Conservation (phyloP, 129 eudicot species). For the Centrapalus pauciflorus region DNA sequence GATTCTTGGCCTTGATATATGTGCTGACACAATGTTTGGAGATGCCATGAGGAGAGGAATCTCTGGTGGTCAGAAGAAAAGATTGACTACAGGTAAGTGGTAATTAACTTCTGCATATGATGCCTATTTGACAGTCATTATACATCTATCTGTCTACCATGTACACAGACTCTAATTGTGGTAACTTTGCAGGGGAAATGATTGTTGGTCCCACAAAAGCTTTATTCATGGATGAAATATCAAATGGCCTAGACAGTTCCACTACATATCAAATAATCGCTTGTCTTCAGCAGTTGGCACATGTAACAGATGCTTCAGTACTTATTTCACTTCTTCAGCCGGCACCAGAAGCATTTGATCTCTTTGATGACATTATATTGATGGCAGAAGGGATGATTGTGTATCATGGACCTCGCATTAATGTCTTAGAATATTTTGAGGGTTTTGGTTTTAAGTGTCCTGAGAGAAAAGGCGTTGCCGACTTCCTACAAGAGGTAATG, state of each 20-base stretch:
- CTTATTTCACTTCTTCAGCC: slow-evolving; percentile 95
- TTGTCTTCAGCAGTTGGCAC: slow-evolving; percentile 74
- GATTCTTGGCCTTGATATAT: slow-evolving; percentile 92
- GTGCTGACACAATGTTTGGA: slow-evolving; percentile 77
- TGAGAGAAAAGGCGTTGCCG: slow-evolving; percentile 82
- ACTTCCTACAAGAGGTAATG: slow-evolving; percentile 92
- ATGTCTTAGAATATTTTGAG: slow-evolving; percentile 55
- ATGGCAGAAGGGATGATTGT: slow-evolving; percentile 87
- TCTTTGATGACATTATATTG: slow-evolving; percentile 77
- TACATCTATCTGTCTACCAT: background rate
- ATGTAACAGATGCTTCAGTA: slow-evolving; percentile 67
- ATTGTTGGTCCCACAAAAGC: slow-evolving; percentile 84
- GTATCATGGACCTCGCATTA: slow-evolving; percentile 64
- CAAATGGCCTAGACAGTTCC: slow-evolving; percentile 90
- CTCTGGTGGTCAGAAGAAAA: slow-evolving; percentile 92
- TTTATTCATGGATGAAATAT: slow-evolving; percentile 84
- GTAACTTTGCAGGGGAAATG: slow-evolving; percentile 79
- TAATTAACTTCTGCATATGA: background rate
- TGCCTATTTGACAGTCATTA: background rate
- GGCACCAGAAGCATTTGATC: slow-evolving; percentile 79
- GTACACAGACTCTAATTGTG: background rate
- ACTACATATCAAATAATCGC: slow-evolving; percentile 81
- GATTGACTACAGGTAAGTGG: slow-evolving; percentile 93
- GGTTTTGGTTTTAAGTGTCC: slow-evolving; percentile 78
- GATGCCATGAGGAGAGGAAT: slow-evolving; percentile 89